Evolutionary conservation across 1,284 basidiomycete genomes (phyloP).

Genomic region (Pholiota adiposa): DNA sequence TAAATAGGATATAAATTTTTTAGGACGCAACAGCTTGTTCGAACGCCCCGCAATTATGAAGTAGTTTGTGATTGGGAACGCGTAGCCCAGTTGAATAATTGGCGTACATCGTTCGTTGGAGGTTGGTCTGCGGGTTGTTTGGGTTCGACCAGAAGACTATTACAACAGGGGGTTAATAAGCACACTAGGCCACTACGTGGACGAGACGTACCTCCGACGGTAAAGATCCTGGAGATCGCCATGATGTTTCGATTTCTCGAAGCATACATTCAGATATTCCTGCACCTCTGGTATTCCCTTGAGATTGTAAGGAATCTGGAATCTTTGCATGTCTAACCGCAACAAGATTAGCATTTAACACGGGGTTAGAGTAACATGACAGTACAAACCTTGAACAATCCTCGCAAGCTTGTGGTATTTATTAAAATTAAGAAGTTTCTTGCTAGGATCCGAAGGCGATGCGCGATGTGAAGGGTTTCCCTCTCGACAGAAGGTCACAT

Average conservation of each 20-base stretch:
- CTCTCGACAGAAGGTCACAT: conserved; percentile 94
- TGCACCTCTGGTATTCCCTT: conserved; percentile 87
- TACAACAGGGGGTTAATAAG: conserved; percentile 1
- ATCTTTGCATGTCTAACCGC: conserved; percentile 84
- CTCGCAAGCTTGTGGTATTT: conserved; percentile 91
- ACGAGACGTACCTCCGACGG: conserved; percentile 65
- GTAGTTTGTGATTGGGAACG: conserved; percentile 46
- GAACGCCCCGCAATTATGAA: conserved; percentile 24
- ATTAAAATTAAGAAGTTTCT: conserved; percentile 94
- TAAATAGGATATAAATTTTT: conserved; percentile 26
- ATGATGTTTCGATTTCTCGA: conserved; percentile 72
- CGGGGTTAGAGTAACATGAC: background rate
- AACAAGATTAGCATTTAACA: background rate
- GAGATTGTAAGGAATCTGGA: conserved; percentile 86
- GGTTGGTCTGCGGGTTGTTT: conserved; percentile 74
- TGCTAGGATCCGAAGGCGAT: conserved; percentile 76
- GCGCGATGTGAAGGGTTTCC: conserved; percentile 89
- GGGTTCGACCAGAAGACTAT: conserved; percentile 78
- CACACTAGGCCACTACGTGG: background rate
- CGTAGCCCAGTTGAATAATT: conserved; percentile 78
- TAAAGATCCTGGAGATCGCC: conserved; percentile 83
- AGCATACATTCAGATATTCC: conserved; percentile 71
- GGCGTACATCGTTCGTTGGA: conserved; percentile 69
- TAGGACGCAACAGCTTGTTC: background rate
- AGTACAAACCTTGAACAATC: conserved; percentile 76